Percentiles rank a stretch among this genome's conserved stretches.
Conservation (phyloP, 345 rosid genomes). For the Euphorbia pulcherrima region DNA sequence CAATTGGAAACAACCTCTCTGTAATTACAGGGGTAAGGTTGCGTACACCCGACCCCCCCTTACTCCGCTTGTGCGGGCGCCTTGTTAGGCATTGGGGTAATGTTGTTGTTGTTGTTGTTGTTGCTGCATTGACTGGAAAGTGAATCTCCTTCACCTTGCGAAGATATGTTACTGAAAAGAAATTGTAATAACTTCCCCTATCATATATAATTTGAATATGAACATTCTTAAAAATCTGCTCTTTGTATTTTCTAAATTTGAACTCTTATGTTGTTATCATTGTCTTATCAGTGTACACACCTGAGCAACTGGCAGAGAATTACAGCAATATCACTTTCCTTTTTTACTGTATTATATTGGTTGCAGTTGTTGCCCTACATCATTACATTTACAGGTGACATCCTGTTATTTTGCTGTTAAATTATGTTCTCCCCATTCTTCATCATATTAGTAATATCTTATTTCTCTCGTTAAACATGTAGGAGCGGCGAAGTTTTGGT, state of each 20-base stretch:
- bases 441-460: not conserved
- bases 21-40: no score
- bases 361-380: slow-evolving; percentile 58
- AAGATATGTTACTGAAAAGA: not conserved
- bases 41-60: no score
- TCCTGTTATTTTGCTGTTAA: not conserved
- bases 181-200: not conserved
- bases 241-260: not conserved
- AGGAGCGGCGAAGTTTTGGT: slow-evolving; percentile 87
- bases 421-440: not conserved
- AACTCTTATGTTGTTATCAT: not conserved
- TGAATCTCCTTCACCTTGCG: not conserved
- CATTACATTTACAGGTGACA: slow-evolving; percentile 75
- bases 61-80: no score
- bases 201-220: not conserved
- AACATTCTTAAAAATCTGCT: not conserved
- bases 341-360: slow-evolving; percentile 69
- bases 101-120: no score
- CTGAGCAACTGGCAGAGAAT: slow-evolving; percentile 92
- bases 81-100: no score
- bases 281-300: slow-evolving; percentile 71
- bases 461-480: slow-evolving; percentile 1
- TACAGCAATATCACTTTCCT: slow-evolving; percentile 83
- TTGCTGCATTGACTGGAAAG: not conserved
- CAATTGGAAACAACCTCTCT: no score